phyloP scores from a whole-genome alignment of 495 filamentous ascomycete species.

The Amorphotheca resinae region DNA sequence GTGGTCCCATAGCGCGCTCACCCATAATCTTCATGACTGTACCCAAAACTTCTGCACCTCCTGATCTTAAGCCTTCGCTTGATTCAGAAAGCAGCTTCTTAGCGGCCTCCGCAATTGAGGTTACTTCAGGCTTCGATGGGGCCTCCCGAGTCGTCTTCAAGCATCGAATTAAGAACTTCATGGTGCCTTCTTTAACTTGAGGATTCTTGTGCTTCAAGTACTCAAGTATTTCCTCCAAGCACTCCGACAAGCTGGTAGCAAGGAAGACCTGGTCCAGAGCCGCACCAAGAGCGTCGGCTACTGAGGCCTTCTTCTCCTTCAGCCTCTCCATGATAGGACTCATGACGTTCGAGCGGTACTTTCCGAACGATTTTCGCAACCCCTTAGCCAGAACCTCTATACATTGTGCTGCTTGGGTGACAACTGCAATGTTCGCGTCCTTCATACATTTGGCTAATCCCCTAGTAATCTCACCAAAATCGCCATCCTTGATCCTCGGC shows the following conservation, averaged over 20 bases:
- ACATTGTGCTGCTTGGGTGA: conserved; percentile 87
- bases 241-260: conserved; percentile 68
- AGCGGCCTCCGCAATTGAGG: conserved; percentile 70
- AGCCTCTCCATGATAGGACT: conserved; percentile 82
- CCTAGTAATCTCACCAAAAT: conserved; percentile 71
- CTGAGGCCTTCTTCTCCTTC: conserved; percentile 90
- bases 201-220: conserved; percentile 91
- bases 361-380: conserved; percentile 61
- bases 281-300: conserved; percentile 74
- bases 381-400: conserved; percentile 88
- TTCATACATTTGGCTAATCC: conserved; percentile 92
- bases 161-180: conserved; percentile 81
- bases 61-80: conserved; percentile 68
- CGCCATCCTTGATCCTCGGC: conserved; percentile 82
- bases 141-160: conserved; percentile 73
- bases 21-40: conserved; percentile 98
- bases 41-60: conserved; percentile 82
- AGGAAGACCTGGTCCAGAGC: conserved; percentile 80
- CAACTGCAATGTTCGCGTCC: conserved; percentile 93
- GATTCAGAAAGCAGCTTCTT: conserved; percentile 86
- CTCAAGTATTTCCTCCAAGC: conserved; percentile 76
- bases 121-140: conserved; percentile 70
- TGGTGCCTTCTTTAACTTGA: conserved; percentile 86
- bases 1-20: conserved; percentile 89
- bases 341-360: conserved; percentile 69